Base-by-base conservation (phyloP, 805 yeast species). In the Starmerella stellata region DNA sequence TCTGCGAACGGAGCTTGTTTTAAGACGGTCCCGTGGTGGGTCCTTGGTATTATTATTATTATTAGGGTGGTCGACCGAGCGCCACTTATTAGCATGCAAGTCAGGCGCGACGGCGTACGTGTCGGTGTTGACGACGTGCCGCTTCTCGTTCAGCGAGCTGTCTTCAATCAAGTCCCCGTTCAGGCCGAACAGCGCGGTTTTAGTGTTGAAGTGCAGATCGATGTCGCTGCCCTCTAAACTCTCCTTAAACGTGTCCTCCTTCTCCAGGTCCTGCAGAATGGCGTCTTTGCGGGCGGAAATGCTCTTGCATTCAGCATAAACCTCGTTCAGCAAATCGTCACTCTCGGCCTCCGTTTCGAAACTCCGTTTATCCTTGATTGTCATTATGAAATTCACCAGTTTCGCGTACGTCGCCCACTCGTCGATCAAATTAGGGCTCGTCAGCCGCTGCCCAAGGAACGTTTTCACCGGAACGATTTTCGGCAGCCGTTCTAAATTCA, bases 351-450 rank as follows among this genome's bases (percentile, higher is more conserved):
- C 31, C 17, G 33, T 36, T 7, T 31, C 18, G 11, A 36, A 18
- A 2, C 30, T 15, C 8, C 38, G 30, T 7, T 35, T 34, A 4
- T 11, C 35, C 3, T 11, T 2, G 1, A 33, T 36, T 3, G 18
- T 21, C 14, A 8, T 16, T 11, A 45, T 38, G 33, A 39, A 30
- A 4, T 37, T 29, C 11, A 42, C 58, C 34, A 60, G 40, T 24
- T 46, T 44, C 5, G 61, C 52, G 27, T 48, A 47, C 13, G 44
- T 39, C 17, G 54, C 59, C 37, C 52, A 52, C 36, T 48, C 46
- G 37, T 60, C 64, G 29, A 60, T 51, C 40, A 60, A 43, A 37
- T 51, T 57, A 3, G 64, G 64, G 40, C 52, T 51, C 21, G 53
- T 48, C n/a, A 52, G 45, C 27, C 45, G 44, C 36, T 49, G 46